Evolutionary conservation across 805 yeast genomes (phyloP).

Genomic region (Wickerhamiella azymoides): DNA sequence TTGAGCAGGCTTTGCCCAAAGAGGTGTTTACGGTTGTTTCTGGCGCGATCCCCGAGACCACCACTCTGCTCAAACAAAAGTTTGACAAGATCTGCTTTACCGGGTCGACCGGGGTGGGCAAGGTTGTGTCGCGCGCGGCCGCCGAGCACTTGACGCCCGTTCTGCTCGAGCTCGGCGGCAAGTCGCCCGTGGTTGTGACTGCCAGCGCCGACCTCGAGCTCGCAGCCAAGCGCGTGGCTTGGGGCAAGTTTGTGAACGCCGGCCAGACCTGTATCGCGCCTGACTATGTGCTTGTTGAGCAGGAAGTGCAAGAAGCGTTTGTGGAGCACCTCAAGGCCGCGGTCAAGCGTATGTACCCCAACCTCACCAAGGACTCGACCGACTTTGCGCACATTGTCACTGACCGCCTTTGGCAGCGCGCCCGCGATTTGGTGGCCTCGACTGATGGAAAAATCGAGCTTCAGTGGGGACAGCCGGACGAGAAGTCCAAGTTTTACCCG

Average conservation of each 20-base stretch:
- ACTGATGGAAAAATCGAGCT: slow-evolving; percentile 20
- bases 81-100: slow-evolving; percentile 80
- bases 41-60: slow-evolving; percentile 59
- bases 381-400: slow-evolving; percentile 52
- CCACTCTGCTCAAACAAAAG: slow-evolving; percentile 42
- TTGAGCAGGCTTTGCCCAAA: slow-evolving; percentile 40
- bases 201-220: slow-evolving; percentile 28
- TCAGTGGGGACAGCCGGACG: slow-evolving; percentile 24
- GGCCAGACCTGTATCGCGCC: slow-evolving; percentile 91
- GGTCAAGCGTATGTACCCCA: slow-evolving; percentile 34
- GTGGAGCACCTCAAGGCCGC: slow-evolving; percentile 30
- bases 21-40: slow-evolving; percentile 48
- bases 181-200: slow-evolving; percentile 69
- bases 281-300: slow-evolving; percentile 66
- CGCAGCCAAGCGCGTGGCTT: slow-evolving; percentile 49
- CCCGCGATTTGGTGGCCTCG: slow-evolving; percentile 30
- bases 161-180: slow-evolving; percentile 80
- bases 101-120: slow-evolving; percentile 67
- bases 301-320: slow-evolving; percentile 39
- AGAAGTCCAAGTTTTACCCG: slow-evolving; percentile 36
- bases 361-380: slow-evolving; percentile 23
- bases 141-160: slow-evolving; percentile 75
- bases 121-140: slow-evolving; percentile 62
- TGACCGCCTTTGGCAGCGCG: slow-evolving; percentile 36
- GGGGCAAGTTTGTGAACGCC: slow-evolving; percentile 67